Evolutionary conservation across 257 asterid genomes (phyloP), one percentile per base, ranked within the genome.

Genomic region (Nicotiana noctiflora): DNA sequence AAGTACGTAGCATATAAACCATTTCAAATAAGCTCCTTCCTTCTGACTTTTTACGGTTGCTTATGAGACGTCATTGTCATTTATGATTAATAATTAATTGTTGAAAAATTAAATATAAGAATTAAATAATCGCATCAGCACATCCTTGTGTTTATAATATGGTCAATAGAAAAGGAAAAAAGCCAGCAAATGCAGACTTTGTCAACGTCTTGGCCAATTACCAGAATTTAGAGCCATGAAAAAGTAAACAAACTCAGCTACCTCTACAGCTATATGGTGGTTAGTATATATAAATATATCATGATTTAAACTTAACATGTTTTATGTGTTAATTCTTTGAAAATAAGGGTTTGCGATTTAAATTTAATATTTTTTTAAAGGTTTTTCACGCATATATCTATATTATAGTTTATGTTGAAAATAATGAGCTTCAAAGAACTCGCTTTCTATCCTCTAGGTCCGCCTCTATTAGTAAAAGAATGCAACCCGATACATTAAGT

Each of bases 1-100:
- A 72, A 72, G 40, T 72, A 23, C 44, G 15, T 72, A 49, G 3
- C 25, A 72, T 13, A 19, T 13, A 40, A 70, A 23, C 44, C 10
- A 49, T 72, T 72, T 84, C 77, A 72, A 81, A 80, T 80, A 2
- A 25, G 10, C 82, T 86, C 87, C 91, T 77, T 72, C 75, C 83
- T 56, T 87, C 79, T 84, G 89, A 90, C 90, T 89, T 84, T 88
- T 37, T 29, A 21, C 56, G 46, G 15, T 86, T 79, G 55, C 83
- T 83, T 80, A 85, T 75, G 62, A 53, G 67, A 83, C 81, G 68
- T 80, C 83, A 31, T 76, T 55, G 15, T 82, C 80, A 76, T 57
- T 75, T 57, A 64, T 62, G 34, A 46, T 77, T 80, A 80, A 21
- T 40, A 21, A 81, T n/a, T 34, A 62, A 79, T 75, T 83, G 68